Evolutionary conservation across 176 grass and related monocot species (phyloP), one percentile per base, ranked within the genome.

Genomic region (Calamus simplicifolius): DNA sequence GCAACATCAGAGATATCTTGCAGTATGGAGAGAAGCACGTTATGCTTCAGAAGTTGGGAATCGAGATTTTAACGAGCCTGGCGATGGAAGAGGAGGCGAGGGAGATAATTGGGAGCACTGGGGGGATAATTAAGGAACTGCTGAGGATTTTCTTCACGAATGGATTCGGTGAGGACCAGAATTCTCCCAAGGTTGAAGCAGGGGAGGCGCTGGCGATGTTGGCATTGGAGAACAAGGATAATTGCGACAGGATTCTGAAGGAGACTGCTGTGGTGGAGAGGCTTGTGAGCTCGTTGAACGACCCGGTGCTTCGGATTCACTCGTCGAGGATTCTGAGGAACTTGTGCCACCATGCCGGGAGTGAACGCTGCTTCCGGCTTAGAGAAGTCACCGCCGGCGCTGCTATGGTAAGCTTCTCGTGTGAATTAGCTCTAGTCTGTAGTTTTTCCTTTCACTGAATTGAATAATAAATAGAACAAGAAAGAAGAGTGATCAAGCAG

Each of bases 161-260:
- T 0, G 23, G 68, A 10, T 5, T 54, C 61, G 65, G 49, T 25
- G 16, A 63, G 4, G 62, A 78, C 6, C 5, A 51, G 18, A 63
- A 52, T 14, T 28, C 63, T 16, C 68, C 75, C n/a, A 62, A 70
- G n/a, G 52, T 67, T 2, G 86, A 95, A 59, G 83, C 77, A 48
- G 80, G 86, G 14, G 80, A 95, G 83, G 80, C 86, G 14, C 62
- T 90, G 25, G 67, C 83, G 25, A 87, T 95, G 80, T 82, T 95
- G 13, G 80, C 78, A 2, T 53, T 87, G 25, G 80, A 95, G 23
- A 90, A 68, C 74, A 61, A 48, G 54, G 52, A 18, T 64, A 96
- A 83, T 61, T 95, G 89, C 68, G 15, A 25, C 4, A 66, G 59
- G 48, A 82, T 95, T 3, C 72, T 85, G 14, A 80, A 62, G 71